phyloP scores from a whole-genome alignment of 2,329 filamentous ascomycete genomes.

The Annulohypoxylon truncatum region DNA sequence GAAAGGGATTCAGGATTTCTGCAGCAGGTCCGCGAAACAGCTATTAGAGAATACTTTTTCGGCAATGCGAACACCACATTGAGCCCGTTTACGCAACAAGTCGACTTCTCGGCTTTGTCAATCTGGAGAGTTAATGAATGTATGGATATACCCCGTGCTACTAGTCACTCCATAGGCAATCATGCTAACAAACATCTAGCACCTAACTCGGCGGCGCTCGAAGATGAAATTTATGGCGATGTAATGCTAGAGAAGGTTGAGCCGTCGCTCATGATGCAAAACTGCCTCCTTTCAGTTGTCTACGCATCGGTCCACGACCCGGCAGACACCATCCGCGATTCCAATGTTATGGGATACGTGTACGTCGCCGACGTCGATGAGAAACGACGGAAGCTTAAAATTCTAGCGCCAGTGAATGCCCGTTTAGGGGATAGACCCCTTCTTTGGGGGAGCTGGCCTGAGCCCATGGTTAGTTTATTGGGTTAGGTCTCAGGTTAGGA shows the following conservation, averaged over 20 bases:
- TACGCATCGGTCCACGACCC: slow-evolving; percentile 77
- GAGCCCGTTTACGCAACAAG: slow-evolving; percentile 86
- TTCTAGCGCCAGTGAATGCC: slow-evolving; percentile 86
- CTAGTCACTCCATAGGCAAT: background rate
- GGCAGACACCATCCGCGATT: slow-evolving; percentile 78
- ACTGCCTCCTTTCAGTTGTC: slow-evolving; percentile 87
- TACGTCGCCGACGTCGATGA: slow-evolving; percentile 94
- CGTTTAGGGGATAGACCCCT: slow-evolving; percentile 82
- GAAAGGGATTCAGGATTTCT: slow-evolving; percentile 79
- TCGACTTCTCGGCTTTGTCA: slow-evolving; percentile 79
- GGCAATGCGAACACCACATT: slow-evolving; percentile 80
- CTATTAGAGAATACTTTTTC: slow-evolving; percentile 95
- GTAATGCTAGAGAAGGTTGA: slow-evolving; percentile 71
- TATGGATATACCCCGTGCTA: slow-evolving; percentile 52
- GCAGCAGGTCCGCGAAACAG: slow-evolving; percentile 77
- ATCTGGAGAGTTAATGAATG: slow-evolving; percentile 77
- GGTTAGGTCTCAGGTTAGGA: slow-evolving; percentile 50
- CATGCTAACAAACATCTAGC: slow-evolving; percentile 29
- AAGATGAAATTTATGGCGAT: slow-evolving; percentile 46
- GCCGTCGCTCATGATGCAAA: slow-evolving; percentile 76
- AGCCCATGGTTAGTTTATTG: slow-evolving; percentile 82
- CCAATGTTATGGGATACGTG: slow-evolving; percentile 90
- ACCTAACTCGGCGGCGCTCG: slow-evolving; percentile 28
- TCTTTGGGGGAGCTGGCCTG: slow-evolving; percentile 88
- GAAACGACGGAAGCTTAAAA: slow-evolving; percentile 80